A percentile compares a stretch with the other conserved stretches of the same genome.
phyloP scores from a whole-genome alignment of 495 filamentous ascomycete genomes.

The Hypoxylon perforatum region DNA sequence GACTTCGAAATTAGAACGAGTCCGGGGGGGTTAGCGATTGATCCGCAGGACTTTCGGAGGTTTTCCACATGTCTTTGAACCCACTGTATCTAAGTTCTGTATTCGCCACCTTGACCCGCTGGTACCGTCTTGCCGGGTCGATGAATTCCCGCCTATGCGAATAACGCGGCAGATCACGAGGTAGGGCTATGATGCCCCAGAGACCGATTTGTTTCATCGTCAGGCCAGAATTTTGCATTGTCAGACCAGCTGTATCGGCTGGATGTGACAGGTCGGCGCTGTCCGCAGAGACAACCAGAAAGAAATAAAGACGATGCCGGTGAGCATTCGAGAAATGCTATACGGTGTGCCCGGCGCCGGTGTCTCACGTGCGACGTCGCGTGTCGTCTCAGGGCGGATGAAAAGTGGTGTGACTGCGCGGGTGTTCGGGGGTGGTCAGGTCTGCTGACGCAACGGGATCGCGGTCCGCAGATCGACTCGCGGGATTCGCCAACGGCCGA shows the following conservation, averaged over 20 bases:
- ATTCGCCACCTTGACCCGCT: conserved; percentile 20
- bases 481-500: conserved; percentile 39
- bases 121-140: conserved; percentile 18
- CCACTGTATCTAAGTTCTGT: background rate
- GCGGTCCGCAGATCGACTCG: conserved; percentile 32
- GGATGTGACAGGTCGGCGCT: conserved; percentile 9
- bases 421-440: conserved; percentile 26
- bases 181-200: too few relatives aligned
- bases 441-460: conserved; percentile 34
- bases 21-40: conserved; percentile 11
- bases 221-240: background rate
- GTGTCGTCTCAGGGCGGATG: conserved; percentile 28
- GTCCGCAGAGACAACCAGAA: conserved; percentile 9
- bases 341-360: conserved; percentile 31
- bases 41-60: conserved; percentile 12
- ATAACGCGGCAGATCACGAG: background rate
- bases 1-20: background rate
- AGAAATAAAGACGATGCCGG: background rate
- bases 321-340: conserved; percentile 6
- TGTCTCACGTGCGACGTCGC: conserved; percentile 21
- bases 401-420: conserved; percentile 25
- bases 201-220: too few relatives aligned
- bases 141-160: background rate
- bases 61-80: conserved; percentile 7
- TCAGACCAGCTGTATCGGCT: background rate